Evolutionary conservation across 768 basidiomycete species (phyloP).

Genomic region (Tubosaeta brunneosetosa): DNA sequence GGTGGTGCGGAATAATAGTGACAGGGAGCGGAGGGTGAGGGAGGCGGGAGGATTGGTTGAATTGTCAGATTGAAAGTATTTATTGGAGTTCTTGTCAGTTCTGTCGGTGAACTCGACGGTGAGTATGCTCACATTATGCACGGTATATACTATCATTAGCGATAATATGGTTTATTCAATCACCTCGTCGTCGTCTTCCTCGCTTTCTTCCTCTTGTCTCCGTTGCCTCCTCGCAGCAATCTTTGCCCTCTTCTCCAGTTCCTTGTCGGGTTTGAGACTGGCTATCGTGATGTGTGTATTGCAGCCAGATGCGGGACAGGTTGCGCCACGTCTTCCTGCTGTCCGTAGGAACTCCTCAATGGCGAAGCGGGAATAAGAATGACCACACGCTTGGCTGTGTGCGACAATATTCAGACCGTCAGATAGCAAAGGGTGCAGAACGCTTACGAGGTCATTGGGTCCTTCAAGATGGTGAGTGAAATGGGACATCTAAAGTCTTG

Average conservation of each 20-base stretch:
- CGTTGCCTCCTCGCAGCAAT: slow-evolving; percentile 50
- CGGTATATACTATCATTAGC: slow-evolving; percentile 3
- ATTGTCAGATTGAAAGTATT: slow-evolving; percentile 13
- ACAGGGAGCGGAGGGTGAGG: slow-evolving; percentile 62
- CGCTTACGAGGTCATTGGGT: slow-evolving; percentile 81
- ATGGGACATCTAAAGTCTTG: slow-evolving; percentile 85
- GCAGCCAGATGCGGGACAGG: slow-evolving; percentile 75
- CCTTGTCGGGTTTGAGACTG: slow-evolving; percentile 51
- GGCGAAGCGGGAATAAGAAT: slow-evolving; percentile 75
- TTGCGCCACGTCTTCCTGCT: slow-evolving; percentile 30
- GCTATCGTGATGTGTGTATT: slow-evolving; percentile 48
- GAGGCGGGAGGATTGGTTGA: slow-evolving; percentile 56
- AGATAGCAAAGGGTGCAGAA: not conserved
- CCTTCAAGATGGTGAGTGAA: slow-evolving; percentile 55
- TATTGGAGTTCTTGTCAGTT: too few relatives aligned
- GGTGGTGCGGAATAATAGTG: slow-evolving; percentile 54
- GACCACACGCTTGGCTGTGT: slow-evolving; percentile 61
- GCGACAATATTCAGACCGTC: not conserved
- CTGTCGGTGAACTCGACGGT: not conserved
- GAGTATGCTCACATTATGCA: slow-evolving; percentile 9
- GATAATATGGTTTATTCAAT: slow-evolving; percentile 40
- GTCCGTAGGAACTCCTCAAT: slow-evolving; percentile 59
- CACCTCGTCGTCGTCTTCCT: slow-evolving; percentile 41
- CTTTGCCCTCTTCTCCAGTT: slow-evolving; percentile 59
- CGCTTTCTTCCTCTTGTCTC: slow-evolving; percentile 36